Conservation (phyloP, 176 grass and related monocot species). For the Cymbopogon citratus region DNA sequence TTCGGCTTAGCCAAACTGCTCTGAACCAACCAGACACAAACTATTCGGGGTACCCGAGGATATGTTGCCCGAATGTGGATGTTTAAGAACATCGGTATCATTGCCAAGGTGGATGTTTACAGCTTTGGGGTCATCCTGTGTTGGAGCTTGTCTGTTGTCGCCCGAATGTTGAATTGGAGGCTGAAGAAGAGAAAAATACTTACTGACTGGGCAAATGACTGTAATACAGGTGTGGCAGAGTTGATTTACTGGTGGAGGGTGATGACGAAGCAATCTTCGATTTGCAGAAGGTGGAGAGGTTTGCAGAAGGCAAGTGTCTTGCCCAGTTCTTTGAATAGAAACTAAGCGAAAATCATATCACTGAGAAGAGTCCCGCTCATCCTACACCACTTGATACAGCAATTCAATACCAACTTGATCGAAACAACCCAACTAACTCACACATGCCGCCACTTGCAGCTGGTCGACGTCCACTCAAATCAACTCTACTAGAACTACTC, state of each 20-base stretch:
- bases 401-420: no score
- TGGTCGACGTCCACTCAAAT: no score
- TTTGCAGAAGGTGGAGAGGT: conserved; percentile 11
- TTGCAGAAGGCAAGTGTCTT: no score
- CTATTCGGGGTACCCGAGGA: conserved; percentile 42
- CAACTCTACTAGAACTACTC: no score
- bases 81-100: conserved; percentile 34
- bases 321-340: no score
- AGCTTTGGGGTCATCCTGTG: conserved; percentile 37
- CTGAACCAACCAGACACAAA: conserved; percentile 30
- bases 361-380: no score
- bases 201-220: conserved; percentile 38
- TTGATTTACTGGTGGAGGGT: conserved; percentile 21
- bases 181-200: conserved; percentile 14
- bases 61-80: conserved; percentile 46
- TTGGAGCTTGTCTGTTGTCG: conserved; percentile 32
- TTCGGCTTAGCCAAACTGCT: conserved; percentile 47
- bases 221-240: conserved; percentile 29
- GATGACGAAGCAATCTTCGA: conserved; percentile 26
- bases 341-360: no score
- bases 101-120: conserved; percentile 33
- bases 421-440: no score
- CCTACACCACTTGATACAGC: no score
- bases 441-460: no score
- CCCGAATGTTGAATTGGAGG: conserved; percentile 26